Evolutionary conservation across 2,329 filamentous ascomycete genomes (phyloP).

Genomic region (Sphaerostilbella broomeana): DNA sequence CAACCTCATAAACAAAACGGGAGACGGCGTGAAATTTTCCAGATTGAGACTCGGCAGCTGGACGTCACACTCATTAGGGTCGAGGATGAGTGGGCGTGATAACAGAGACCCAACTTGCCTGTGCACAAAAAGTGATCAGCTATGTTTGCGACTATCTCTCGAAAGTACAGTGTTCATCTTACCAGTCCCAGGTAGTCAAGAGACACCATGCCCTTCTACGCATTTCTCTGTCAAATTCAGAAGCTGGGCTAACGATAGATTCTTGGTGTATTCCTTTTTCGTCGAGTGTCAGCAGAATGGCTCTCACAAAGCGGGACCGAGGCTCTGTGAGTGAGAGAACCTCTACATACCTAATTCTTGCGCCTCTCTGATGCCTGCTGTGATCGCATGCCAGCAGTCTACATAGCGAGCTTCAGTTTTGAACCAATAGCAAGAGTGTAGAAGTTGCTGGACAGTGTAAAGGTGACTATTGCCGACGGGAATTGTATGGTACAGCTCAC

Average conservation of each 20-base stretch:
- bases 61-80: constrained; percentile 28
- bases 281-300: too few species aligned
- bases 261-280: constrained; percentile 31
- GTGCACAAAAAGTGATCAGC: background rate
- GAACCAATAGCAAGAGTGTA: constrained; percentile 34
- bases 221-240: constrained; percentile 32
- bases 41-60: constrained; percentile 27
- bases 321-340: too few species aligned
- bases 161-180: constrained; percentile 2
- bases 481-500: constrained; percentile 27
- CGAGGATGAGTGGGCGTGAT: constrained; percentile 29
- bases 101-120: constrained; percentile 33
- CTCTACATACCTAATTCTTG: constrained; percentile 27
- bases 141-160: too few species aligned
- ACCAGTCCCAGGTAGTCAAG: constrained; percentile 35
- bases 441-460: constrained; percentile 28
- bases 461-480: constrained; percentile 28
- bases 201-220: constrained; percentile 32
- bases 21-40: constrained; percentile 27
- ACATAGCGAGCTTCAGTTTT: constrained; percentile 31
- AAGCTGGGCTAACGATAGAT: constrained; percentile 18
- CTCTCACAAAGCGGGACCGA: too few species aligned
- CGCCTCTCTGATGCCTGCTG: constrained; percentile 29
- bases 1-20: constrained; percentile 31
- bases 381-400: constrained; percentile 33